Evolutionary conservation across 495 filamentous ascomycete genomes (phyloP).

Genomic region (Trichoderma reesei): DNA sequence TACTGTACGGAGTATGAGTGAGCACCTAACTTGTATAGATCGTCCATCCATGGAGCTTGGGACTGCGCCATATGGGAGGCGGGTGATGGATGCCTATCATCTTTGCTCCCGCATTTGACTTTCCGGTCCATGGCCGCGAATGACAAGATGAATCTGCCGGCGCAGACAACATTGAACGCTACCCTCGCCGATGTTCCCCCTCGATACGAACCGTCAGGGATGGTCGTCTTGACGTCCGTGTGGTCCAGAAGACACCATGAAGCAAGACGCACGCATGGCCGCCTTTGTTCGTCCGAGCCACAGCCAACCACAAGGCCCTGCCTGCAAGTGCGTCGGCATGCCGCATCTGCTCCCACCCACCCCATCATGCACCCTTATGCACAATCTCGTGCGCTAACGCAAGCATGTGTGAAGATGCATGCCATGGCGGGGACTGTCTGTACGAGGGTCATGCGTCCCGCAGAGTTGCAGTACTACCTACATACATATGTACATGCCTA

Average conservation of each 20-base stretch:
- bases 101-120: constrained; percentile 1
- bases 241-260: too few species aligned
- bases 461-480: background rate
- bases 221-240: too few species aligned
- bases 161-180: background rate
- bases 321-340: background rate
- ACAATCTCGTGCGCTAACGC: constrained; percentile 6
- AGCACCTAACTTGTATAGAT: too few species aligned
- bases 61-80: background rate
- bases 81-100: background rate
- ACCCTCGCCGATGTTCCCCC: background rate
- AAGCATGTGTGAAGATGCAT: constrained; percentile 7
- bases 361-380: constrained; percentile 2
- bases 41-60: too few species aligned
- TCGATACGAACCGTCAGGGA: constrained; percentile 6
- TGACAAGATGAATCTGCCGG: background rate
- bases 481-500: too few species aligned
- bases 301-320: background rate
- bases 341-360: constrained; percentile 5
- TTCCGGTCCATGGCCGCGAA: background rate
- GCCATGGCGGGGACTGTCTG: background rate
- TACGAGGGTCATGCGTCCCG: constrained; percentile 8
- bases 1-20: too few species aligned
- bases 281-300: background rate
- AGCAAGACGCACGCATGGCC: background rate